Evolutionary conservation across 805 yeast genomes (phyloP).

Genomic region (Kuraishia ogatae): DNA sequence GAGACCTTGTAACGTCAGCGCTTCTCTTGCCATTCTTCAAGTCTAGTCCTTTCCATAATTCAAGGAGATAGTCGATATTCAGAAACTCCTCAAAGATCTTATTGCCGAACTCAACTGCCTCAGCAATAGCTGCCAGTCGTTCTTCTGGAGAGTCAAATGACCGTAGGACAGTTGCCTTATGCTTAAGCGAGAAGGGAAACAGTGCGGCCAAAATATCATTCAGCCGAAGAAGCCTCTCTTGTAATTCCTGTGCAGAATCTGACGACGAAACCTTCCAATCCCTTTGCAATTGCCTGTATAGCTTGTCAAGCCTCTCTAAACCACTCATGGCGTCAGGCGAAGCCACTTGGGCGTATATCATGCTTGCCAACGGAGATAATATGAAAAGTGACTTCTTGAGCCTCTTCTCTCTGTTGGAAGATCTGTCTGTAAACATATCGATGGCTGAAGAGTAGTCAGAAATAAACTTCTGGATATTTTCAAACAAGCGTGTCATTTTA

Average conservation of each 20-base stretch:
- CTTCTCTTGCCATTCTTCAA: constrained; percentile 10
- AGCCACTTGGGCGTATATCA: constrained; percentile 44
- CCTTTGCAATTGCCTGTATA: constrained; percentile 5
- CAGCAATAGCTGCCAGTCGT: constrained; percentile 7
- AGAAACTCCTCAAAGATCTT: constrained; percentile 16
- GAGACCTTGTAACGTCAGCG: constrained; percentile 16
- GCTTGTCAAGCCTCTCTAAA: constrained; percentile 12
- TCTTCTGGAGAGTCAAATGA: constrained; percentile 4
- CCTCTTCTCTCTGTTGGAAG: constrained; percentile 10
- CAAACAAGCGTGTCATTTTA: constrained; percentile 6
- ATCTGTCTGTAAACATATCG: constrained; percentile 11
- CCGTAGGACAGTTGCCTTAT: constrained; percentile 12
- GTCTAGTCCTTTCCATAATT: constrained; percentile 21
- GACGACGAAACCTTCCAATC: not conserved
- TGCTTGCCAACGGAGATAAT: constrained; percentile 52
- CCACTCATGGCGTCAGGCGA: constrained; percentile 23
- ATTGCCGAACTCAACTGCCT: constrained; percentile 15
- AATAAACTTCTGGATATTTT: constrained; percentile 21
- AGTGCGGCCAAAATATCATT: constrained; percentile 19
- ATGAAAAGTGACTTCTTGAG: constrained; percentile 27
- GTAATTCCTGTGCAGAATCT: not conserved
- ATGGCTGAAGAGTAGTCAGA: constrained; percentile 28
- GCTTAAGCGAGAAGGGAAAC: constrained; percentile 20
- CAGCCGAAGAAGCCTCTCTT: constrained; percentile 7
- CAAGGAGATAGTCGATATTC: constrained; percentile 15